Percentiles rank a stretch among this genome's conserved stretches.
Conservation (phyloP, 129 eudicot species). For the Centella asiatica region DNA sequence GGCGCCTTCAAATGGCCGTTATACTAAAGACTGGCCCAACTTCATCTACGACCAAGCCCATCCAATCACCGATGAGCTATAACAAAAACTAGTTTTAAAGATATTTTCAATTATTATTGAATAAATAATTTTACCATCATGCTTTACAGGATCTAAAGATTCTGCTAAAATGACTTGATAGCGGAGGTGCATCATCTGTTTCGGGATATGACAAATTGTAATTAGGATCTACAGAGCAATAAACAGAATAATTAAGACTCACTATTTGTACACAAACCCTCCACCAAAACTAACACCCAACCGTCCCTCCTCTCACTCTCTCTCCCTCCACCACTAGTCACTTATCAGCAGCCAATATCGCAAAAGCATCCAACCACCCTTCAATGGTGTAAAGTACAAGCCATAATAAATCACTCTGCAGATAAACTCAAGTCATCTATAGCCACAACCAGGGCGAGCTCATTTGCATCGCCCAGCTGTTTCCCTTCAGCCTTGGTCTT, state of each 20-base stretch:
- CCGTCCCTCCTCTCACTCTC: too few relatives aligned
- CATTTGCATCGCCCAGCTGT: slow-evolving; percentile 26
- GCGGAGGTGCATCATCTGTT: not conserved
- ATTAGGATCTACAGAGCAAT: slow-evolving; percentile 16
- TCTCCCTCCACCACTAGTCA: not conserved
- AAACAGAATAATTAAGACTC: slow-evolving; percentile 17
- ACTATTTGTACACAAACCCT: slow-evolving; percentile 24
- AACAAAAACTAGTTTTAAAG: too few relatives aligned
- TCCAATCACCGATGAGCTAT: too few relatives aligned
- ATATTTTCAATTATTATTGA: too few relatives aligned
- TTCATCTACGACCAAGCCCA: too few relatives aligned
- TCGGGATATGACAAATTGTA: slow-evolving; percentile 5
- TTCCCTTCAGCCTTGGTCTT: slow-evolving; percentile 24
- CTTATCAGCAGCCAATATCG: not conserved
- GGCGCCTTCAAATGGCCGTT: too few relatives aligned
- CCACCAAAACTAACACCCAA: too few relatives aligned
- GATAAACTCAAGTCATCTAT: slow-evolving; percentile 54
- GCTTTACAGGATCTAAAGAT: not conserved
- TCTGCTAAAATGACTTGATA: not conserved
- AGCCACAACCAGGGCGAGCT: slow-evolving; percentile 35
- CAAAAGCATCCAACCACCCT: slow-evolving; percentile 2
- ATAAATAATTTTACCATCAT: not conserved
- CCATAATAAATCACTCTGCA: slow-evolving; percentile 24
- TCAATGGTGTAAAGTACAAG: not conserved
- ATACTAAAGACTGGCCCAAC: too few relatives aligned